Evolutionary conservation across 2,329 filamentous ascomycete genomes (phyloP), one percentile per base, ranked within the genome.

Genomic region (Alternaria hordeiaustralica): DNA sequence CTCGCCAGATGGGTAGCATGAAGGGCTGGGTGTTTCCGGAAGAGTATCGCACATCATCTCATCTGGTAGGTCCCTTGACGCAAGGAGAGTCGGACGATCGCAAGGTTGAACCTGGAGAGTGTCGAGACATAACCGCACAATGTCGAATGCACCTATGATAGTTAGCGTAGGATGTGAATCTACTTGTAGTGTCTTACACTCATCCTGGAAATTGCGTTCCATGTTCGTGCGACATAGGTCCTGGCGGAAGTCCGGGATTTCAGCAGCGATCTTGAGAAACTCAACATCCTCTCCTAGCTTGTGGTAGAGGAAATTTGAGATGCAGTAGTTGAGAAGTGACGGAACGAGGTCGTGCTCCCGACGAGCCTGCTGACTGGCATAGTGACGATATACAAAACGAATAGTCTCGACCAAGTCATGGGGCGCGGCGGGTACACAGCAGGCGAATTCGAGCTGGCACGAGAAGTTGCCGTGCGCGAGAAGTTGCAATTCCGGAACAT

Each of bases 261-360:
- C 77, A 44, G 70, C 78, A 2, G 77, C 75, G 11, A 82, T 62
- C 13, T 75, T 64, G 21, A 75, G 71, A 69, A 84, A 84, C 3
- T 77, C 76, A 11, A 63, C 57, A 45, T 78, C 72, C 21, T 77
- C 56, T 3, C 70, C 77, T 4, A 84, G 74, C 15, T 67, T 66
- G 62, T 84, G 82, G 25, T 75, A 73, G 4, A 69, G 41, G 65
- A 82, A 83, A 26, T 71, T 73, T 7, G 75, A 71, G 20, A 84
- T 73, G 61, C 81, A 84, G 69, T 84, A 84, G 65, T 82, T 77
- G 53, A 82, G 71, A 15, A 84, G 71, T 0, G 77, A 79, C 45
- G 82, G 76, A 8, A 81, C 65, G 5, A 84, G 69, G 18, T 70
- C 65, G 25, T 73, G 68, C 30, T 75, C 66, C 50, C 67, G 63